Conservation (phyloP, 306 rosid species). For the Dalbergia cultrata region DNA sequence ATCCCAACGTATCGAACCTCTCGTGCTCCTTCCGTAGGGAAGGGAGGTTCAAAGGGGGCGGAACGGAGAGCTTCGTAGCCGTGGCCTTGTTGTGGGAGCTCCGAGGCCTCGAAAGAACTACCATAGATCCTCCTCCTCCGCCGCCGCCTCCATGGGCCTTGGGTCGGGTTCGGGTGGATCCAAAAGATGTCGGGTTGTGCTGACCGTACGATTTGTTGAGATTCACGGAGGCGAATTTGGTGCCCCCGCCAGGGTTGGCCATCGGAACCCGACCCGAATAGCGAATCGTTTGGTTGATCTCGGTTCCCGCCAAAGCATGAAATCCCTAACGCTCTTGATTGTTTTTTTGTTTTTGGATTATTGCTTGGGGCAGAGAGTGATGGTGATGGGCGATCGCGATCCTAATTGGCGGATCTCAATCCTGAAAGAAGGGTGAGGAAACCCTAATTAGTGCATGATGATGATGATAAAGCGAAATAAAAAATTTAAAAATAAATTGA, state of each 20-base stretch:
- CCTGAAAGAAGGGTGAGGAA: too few relatives aligned
- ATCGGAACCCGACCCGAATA: conserved; percentile 52
- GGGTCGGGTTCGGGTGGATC: conserved; percentile 69
- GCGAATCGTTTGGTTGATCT: conserved; percentile 43
- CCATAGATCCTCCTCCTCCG: conserved; percentile 65
- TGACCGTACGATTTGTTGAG: conserved; percentile 98
- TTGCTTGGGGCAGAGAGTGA: too few relatives aligned
- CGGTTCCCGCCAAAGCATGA: conserved; percentile 65
- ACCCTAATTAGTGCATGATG: too few relatives aligned
- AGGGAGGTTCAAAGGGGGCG: conserved; percentile 99
- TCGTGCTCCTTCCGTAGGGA: conserved; percentile 91
- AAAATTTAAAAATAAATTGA: too few relatives aligned
- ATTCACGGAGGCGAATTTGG: conserved; percentile 91
- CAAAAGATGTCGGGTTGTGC: conserved; percentile 49
- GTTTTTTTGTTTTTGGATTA: too few relatives aligned
- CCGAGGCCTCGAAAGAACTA: conserved; percentile 86
- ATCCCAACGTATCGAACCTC: conserved; percentile 80
- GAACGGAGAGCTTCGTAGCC: conserved; percentile 94
- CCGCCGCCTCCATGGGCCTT: conserved; percentile 51
- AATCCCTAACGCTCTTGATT: conserved; percentile 53
- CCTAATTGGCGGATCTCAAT: too few relatives aligned
- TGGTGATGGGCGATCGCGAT: too few relatives aligned
- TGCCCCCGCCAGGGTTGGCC: conserved; percentile 81
- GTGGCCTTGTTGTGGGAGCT: conserved; percentile 85
- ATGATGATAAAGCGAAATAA: too few relatives aligned